A percentile compares a stretch with the other conserved stretches of the same genome.
Conservation (phyloP, 805 yeast species). For the Ogataea trehaloabstinens region DNA sequence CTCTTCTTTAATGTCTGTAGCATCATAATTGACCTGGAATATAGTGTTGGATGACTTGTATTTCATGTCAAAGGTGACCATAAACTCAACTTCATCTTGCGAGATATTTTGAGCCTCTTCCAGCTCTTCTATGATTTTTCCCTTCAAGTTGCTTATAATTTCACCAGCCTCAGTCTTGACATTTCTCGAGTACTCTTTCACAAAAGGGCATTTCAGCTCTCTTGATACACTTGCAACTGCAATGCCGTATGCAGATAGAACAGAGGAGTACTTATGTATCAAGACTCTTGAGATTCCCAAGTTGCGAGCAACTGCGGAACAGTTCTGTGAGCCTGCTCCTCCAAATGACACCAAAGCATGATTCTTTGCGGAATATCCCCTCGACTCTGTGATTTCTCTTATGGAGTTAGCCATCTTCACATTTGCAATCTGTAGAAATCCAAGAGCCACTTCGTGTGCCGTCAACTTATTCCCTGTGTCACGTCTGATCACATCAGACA, state of each 20-base stretch:
- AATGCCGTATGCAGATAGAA: slow-evolving; percentile 20
- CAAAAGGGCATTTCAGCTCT: neutral
- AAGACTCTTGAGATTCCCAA: slow-evolving; percentile 39
- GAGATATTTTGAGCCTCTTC: neutral
- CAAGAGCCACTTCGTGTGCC: slow-evolving; percentile 43
- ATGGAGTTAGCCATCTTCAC: slow-evolving; percentile 46
- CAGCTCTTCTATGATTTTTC: neutral
- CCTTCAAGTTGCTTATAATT: neutral
- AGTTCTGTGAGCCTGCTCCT: slow-evolving; percentile 49
- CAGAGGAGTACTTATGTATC: slow-evolving; percentile 44
- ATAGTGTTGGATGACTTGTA: neutral
- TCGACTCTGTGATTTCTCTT: slow-evolving; percentile 44
- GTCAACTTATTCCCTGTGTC: slow-evolving; percentile 25
- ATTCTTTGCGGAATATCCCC: slow-evolving; percentile 39
- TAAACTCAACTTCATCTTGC: too few species aligned
- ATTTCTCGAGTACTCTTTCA: slow-evolving; percentile 27
- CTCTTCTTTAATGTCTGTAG: slow-evolving; percentile 35
- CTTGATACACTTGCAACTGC: slow-evolving; percentile 25
- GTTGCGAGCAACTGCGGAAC: slow-evolving; percentile 38
- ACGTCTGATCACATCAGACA: slow-evolving; percentile 35
- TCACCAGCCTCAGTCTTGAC: slow-evolving; percentile 6
- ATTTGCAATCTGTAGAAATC: slow-evolving; percentile 43
- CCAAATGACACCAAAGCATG: slow-evolving; percentile 46
- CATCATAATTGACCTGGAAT: slow-evolving; percentile 44
- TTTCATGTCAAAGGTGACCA: neutral